Percentiles rank a stretch among this genome's conserved stretches.
Evolutionary conservation across 148 eudicot species (phyloP).

Genomic region (Vaccinium corymbosum): DNA sequence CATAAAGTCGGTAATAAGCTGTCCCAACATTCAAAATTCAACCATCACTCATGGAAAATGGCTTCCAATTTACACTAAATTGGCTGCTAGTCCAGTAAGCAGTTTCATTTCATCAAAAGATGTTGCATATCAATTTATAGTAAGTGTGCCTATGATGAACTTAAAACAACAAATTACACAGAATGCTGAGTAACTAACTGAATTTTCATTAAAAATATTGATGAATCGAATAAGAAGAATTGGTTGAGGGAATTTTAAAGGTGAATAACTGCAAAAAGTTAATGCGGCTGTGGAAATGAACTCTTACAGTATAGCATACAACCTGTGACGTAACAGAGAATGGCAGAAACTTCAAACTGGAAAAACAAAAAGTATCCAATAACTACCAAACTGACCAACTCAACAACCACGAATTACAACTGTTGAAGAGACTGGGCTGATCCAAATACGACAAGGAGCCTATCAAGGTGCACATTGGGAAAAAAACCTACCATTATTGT

Average conservation of each 20-base stretch:
- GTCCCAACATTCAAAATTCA: not conserved
- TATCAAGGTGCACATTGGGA: not conserved
- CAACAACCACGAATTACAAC: not conserved
- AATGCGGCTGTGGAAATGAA: not conserved
- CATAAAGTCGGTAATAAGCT: not conserved
- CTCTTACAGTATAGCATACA: not conserved
- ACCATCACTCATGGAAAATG: not conserved
- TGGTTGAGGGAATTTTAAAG: not conserved
- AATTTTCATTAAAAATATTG: not conserved
- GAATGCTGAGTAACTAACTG: not conserved
- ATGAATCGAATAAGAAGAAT: not conserved
- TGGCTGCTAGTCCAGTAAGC: not conserved
- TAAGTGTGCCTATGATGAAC: not conserved
- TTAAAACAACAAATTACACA: not conserved
- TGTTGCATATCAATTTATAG: not conserved
- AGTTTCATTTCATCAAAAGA: not conserved
- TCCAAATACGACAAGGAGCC: not conserved
- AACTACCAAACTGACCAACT: not conserved
- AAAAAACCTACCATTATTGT: not conserved
- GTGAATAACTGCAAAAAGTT: not conserved
- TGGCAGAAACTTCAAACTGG: not conserved
- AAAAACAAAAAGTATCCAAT: not conserved
- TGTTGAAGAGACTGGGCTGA: constrained; percentile 10
- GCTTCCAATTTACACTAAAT: not conserved
- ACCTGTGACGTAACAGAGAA: not conserved